A percentile compares a stretch with the other conserved stretches of the same genome.
Evolutionary conservation across 257 asterid genomes (phyloP).

Genomic region (Penstemon eatonii): DNA sequence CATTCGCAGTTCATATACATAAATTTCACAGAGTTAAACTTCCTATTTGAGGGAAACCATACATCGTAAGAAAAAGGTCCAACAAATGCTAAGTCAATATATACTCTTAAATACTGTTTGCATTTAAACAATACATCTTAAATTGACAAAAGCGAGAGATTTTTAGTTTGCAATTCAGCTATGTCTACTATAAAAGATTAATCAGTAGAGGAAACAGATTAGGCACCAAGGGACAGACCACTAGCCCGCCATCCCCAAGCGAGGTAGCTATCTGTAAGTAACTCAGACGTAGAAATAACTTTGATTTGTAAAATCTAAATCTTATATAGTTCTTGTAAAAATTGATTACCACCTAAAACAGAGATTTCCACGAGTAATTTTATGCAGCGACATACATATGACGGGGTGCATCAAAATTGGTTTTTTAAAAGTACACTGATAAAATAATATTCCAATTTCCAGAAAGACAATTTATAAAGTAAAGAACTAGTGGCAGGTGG

Average conservation of each 20-base stretch:
- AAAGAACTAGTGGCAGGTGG: slow-evolving; percentile 18
- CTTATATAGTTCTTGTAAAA: neutral
- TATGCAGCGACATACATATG: too few species aligned
- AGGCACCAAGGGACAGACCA: neutral
- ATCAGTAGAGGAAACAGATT: neutral
- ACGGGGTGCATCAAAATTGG: too few species aligned
- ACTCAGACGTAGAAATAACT: neutral
- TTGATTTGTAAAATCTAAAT: neutral
- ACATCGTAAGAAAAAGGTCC: neutral
- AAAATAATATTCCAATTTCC: neutral
- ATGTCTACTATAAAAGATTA: neutral
- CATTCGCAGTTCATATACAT: slow-evolving; percentile 1
- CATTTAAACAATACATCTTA: neutral
- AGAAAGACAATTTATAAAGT: slow-evolving; percentile 9
- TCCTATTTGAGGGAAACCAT: neutral
- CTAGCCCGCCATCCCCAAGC: neutral
- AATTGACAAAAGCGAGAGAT: neutral
- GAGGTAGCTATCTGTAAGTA: neutral
- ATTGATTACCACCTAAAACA: too few species aligned
- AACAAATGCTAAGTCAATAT: neutral
- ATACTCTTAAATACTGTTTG: neutral
- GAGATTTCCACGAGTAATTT: too few species aligned
- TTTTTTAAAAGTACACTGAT: neutral
- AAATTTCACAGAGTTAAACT: neutral
- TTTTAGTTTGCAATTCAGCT: neutral